Evolutionary conservation across 2,329 filamentous ascomycete genomes (phyloP).

Genomic region (Chrysosphaeria jannelii): DNA sequence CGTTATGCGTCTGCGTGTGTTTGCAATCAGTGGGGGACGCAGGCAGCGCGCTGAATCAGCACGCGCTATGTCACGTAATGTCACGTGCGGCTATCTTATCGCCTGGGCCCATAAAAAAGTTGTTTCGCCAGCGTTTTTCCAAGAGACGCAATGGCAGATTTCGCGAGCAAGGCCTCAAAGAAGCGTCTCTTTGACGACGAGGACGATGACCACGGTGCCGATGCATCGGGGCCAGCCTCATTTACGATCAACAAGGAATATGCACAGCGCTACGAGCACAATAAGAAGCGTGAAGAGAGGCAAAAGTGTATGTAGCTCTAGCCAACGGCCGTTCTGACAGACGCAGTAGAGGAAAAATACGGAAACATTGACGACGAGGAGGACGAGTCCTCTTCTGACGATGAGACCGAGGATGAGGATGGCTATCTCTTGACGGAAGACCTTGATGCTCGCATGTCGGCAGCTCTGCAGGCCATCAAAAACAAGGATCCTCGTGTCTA

Average conservation of each 20-base stretch:
- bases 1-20: no score
- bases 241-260: slow-evolving; percentile 80
- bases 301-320: slow-evolving; percentile 24
- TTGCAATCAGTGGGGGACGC: no score
- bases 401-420: slow-evolving; percentile 71
- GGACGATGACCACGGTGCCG: slow-evolving; percentile 9
- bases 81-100: no score
- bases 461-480: slow-evolving; percentile 62
- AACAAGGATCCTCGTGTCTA: slow-evolving; percentile 81
- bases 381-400: slow-evolving; percentile 30
- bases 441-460: slow-evolving; percentile 64
- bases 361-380: slow-evolving; percentile 17
- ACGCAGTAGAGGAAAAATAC: slow-evolving; percentile 65
- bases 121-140: no score
- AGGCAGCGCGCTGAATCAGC: no score
- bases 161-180: no score
- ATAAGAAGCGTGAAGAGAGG: slow-evolving; percentile 82
- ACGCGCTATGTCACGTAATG: no score
- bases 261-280: slow-evolving; percentile 73
- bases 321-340: not conserved
- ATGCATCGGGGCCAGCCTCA: slow-evolving; percentile 6
- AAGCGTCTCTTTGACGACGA: slow-evolving; percentile 18
- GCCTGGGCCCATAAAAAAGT: no score
- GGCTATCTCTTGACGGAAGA: slow-evolving; percentile 63
- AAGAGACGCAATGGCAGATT: no score